Evolutionary conservation across 2,329 filamentous ascomycete species (phyloP).

Genomic region (Sclerotinia spermophila): DNA sequence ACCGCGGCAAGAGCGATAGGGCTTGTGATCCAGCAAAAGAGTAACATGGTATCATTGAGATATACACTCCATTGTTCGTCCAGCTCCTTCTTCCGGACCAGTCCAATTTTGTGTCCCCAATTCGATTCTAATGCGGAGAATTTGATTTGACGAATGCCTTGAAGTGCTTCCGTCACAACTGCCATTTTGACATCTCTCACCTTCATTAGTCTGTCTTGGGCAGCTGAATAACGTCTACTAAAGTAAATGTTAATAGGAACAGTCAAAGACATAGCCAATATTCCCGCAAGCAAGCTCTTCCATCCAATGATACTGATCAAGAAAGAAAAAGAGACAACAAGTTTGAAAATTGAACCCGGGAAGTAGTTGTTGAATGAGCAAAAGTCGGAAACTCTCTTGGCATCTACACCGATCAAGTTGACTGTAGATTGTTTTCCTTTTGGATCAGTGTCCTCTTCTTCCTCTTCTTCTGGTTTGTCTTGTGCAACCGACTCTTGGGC

Average conservation of each 20-base stretch:
- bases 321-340: conserved; percentile 63
- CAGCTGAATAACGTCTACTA: conserved; percentile 59
- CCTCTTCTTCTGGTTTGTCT: conserved; percentile 37
- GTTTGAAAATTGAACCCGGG: conserved; percentile 57
- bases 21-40: conserved; percentile 65
- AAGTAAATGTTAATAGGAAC: conserved; percentile 66
- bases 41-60: conserved; percentile 32
- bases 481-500: conserved; percentile 30
- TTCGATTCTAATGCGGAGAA: conserved; percentile 72
- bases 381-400: conserved; percentile 66
- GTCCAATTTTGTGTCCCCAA: conserved; percentile 68
- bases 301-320: conserved; percentile 69
- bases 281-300: conserved; percentile 62
- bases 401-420: conserved; percentile 75
- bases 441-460: conserved; percentile 47
- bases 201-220: conserved; percentile 71
- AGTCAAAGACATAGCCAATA: conserved; percentile 60
- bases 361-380: conserved; percentile 64
- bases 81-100: conserved; percentile 64
- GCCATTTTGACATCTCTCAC: conserved; percentile 71
- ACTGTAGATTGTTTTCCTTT: conserved; percentile 68
- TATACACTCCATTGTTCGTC: conserved; percentile 64
- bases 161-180: conserved; percentile 70
- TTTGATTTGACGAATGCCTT: conserved; percentile 81
- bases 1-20: conserved; percentile 71